Conservation (phyloP, 192 early-diverging fungal genomes). For the Backusella circina region DNA sequence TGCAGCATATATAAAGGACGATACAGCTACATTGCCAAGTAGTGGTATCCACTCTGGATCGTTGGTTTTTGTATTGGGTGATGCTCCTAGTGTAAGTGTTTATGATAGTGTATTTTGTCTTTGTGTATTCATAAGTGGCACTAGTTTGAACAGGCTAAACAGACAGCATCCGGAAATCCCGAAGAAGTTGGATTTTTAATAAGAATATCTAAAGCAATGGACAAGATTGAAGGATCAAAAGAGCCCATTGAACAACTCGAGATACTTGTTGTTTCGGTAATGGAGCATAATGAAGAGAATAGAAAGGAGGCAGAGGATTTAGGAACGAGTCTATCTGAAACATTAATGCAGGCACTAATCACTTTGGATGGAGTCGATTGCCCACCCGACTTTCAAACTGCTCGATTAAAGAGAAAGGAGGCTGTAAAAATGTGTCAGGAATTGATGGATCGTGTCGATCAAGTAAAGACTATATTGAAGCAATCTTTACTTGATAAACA, state of each 20-base stretch:
- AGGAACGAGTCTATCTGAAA: constrained; percentile 65
- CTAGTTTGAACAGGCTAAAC: constrained; percentile 35
- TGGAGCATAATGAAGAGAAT: constrained; percentile 36
- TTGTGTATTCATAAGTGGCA: neutral
- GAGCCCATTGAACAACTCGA: constrained; percentile 36
- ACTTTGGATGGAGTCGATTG: constrained; percentile 72
- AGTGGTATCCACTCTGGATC: constrained; percentile 75
- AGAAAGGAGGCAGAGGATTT: constrained; percentile 64
- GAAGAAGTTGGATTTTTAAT: constrained; percentile 51
- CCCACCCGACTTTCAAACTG: constrained; percentile 64
- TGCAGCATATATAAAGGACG: constrained; percentile 71
- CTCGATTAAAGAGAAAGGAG: constrained; percentile 67
- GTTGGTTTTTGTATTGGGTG: constrained; percentile 71
- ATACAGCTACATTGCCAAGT: constrained; percentile 55
- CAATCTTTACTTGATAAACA: neutral
- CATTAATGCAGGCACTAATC: constrained; percentile 75
- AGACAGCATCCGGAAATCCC: constrained; percentile 44
- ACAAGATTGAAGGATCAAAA: constrained; percentile 30
- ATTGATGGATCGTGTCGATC: constrained; percentile 76
- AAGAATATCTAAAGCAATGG: constrained; percentile 36
- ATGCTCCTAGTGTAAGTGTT: constrained; percentile 53
- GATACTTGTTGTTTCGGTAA: neutral
- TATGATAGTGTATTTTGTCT: neutral
- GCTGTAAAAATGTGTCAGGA: constrained; percentile 70
- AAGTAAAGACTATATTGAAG: constrained; percentile 39